A percentile compares a stretch with the other conserved stretches of the same genome.
phyloP scores from a whole-genome alignment of 257 asterid genomes.

The Nicotiana attenuata region DNA sequence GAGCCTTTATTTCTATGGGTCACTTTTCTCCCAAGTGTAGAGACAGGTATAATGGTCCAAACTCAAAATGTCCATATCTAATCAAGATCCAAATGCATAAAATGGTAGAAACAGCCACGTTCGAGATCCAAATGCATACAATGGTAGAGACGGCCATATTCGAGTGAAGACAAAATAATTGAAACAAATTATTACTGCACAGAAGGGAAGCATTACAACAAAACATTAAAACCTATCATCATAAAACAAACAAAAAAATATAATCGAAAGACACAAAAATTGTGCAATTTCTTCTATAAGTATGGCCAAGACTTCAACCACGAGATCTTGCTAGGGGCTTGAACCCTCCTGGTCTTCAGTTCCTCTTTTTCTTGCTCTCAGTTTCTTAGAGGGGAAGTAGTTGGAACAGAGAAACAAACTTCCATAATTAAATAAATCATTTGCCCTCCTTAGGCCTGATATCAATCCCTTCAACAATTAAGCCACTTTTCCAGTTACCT shows the following conservation, averaged over 20 bases:
- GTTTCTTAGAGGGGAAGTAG: background rate
- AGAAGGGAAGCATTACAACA: background rate
- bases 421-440: background rate
- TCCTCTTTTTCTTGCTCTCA: background rate
- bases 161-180: background rate
- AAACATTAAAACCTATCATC: background rate
- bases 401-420: background rate
- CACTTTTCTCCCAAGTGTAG: too few species aligned
- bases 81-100: too few species aligned
- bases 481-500: slow-evolving; percentile 66
- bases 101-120: too few species aligned
- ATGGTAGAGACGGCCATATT: background rate
- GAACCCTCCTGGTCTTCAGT: background rate
- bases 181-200: background rate
- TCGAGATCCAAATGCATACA: too few species aligned
- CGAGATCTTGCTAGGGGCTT: background rate
- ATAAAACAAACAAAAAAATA: background rate
- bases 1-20: too few species aligned
- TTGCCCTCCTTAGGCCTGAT: slow-evolving; percentile 48
- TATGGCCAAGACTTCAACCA: background rate
- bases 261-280: background rate
- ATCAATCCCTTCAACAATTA: slow-evolving; percentile 76
- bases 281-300: background rate
- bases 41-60: too few species aligned
- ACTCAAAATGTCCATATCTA: too few species aligned